These are phyloP conservation scores for Alternaria alternata DNA, from an alignment of 2,329 filamentous ascomycete species.

Conservation along the genomic window DNA sequence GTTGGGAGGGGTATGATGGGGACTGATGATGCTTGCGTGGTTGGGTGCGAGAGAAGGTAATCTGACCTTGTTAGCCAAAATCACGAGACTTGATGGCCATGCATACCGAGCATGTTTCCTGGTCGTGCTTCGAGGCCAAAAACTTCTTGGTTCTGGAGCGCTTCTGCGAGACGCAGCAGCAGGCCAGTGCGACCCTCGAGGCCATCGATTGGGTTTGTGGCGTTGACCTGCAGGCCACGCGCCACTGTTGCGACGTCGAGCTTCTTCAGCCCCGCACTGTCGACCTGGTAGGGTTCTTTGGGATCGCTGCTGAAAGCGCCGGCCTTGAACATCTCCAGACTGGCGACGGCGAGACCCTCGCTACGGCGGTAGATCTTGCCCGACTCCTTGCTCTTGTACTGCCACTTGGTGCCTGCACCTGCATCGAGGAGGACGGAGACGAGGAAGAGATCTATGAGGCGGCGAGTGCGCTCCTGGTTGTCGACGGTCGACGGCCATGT, in stretches of 20 bases:
- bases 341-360: slow-evolving; percentile 83
- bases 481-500: slow-evolving; percentile 75
- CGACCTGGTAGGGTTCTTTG: slow-evolving; percentile 85
- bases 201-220: slow-evolving; percentile 82
- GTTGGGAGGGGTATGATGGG: slow-evolving; percentile 87
- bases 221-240: slow-evolving; percentile 83
- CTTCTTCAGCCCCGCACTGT: slow-evolving; percentile 78
- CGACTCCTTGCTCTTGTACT: slow-evolving; percentile 90
- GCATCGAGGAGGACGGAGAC: slow-evolving; percentile 85
- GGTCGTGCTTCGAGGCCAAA: slow-evolving; percentile 87
- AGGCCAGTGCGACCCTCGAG: slow-evolving; percentile 84
- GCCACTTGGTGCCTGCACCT: slow-evolving; percentile 89
- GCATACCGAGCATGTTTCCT: slow-evolving; percentile 88
- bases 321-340: slow-evolving; percentile 90
- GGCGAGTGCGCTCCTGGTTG: slow-evolving; percentile 74
- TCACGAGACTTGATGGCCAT: slow-evolving; percentile 19
- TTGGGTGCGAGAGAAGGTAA: slow-evolving; percentile 89
- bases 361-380: slow-evolving; percentile 83
- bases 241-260: slow-evolving; percentile 79
- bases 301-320: slow-evolving; percentile 87
- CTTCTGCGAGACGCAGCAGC: slow-evolving; percentile 76
- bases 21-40: slow-evolving; percentile 86
- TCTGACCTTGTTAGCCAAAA: slow-evolving; percentile 61
- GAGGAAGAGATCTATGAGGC: slow-evolving; percentile 79
- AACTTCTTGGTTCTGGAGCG: slow-evolving; percentile 79